Conservation (phyloP, 768 basidiomycete genomes). For the Amanita pseudoporphyria region DNA sequence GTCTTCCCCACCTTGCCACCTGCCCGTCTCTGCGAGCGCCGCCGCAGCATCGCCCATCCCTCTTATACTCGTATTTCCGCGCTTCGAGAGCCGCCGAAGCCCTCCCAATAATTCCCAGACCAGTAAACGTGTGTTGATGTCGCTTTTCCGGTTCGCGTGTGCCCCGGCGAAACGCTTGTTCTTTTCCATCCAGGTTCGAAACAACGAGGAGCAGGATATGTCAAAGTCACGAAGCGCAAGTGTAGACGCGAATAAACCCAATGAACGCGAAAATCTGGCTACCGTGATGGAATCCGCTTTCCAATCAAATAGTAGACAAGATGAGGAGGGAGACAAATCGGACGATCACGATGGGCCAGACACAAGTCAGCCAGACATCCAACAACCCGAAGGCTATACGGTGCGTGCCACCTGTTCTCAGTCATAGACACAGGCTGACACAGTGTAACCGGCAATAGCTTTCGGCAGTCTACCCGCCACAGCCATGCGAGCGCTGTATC, state of each 20-base stretch:
- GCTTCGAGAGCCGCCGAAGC: neutral
- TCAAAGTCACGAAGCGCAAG: constrained; percentile 27
- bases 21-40: constrained; percentile 3
- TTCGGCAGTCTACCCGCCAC: constrained; percentile 25
- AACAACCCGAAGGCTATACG: constrained; percentile 17
- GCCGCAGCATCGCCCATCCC: neutral
- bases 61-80: neutral
- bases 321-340: constrained; percentile 19
- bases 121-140: constrained; percentile 16
- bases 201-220: constrained; percentile 14
- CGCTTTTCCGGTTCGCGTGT: constrained; percentile 15
- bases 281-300: constrained; percentile 24
- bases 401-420: constrained; percentile 9
- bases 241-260: constrained; percentile 25
- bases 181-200: constrained; percentile 10
- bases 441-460: constrained; percentile 4
- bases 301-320: constrained; percentile 17
- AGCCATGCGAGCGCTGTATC: constrained; percentile 35
- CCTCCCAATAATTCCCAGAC: constrained; percentile 9
- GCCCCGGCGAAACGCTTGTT: constrained; percentile 16
- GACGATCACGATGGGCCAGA: constrained; percentile 22
- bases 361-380: constrained; percentile 16
- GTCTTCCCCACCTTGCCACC: constrained; percentile 6
- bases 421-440: neutral
- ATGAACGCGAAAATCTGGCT: constrained; percentile 19